Percentiles rank a stretch among this genome's conserved stretches.
Conservation (phyloP, 176 grass and related monocot genomes). For the barley (Hordeum vulgare) region MorexV3_pseudomolecules_assembly NC_058518.1:429768829-429769328, state of each 20-base stretch:
- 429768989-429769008: background rate
- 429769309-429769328: constrained; percentile 8
- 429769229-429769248: constrained; percentile 5
- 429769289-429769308: constrained; percentile 14
- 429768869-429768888: background rate
- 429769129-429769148: constrained; percentile 9
- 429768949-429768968: background rate
- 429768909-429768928: background rate
- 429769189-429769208: background rate
- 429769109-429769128: background rate
- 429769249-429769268: constrained; percentile 2
- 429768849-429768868: background rate
- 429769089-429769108: background rate
- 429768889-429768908: background rate
- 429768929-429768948: background rate
- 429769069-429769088: background rate
- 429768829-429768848: background rate
- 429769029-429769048: background rate
- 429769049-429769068: background rate
- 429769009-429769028: background rate
- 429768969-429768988: background rate
- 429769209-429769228: background rate
- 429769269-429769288: background rate
- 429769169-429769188: constrained; percentile 11
- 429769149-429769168: background rate